phyloP scores from a whole-genome alignment of 352 stramenopile species.

The Phytophthora nicotianae region DNA sequence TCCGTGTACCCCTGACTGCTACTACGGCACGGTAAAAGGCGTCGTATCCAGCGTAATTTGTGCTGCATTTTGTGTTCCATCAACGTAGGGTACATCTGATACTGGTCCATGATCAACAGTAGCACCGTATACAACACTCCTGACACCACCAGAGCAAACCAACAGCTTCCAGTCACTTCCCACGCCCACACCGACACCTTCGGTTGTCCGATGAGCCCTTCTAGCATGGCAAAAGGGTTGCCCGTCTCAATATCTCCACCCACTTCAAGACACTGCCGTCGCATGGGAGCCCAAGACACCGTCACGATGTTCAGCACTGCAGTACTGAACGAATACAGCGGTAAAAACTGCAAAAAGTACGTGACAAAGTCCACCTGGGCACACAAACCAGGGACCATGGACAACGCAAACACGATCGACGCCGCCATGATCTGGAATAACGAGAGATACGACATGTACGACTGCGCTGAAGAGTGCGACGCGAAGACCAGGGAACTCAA shows the following conservation, averaged over 20 bases:
- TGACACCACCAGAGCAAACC: slow-evolving; percentile 47
- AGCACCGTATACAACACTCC: slow-evolving; percentile 55
- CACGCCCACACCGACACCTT: slow-evolving; percentile 54
- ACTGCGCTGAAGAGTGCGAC: slow-evolving; percentile 82
- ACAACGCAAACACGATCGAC: slow-evolving; percentile 51
- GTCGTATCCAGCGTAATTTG: slow-evolving; percentile 25
- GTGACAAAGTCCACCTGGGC: slow-evolving; percentile 43
- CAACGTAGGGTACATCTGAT: slow-evolving; percentile 77
- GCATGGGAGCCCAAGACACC: slow-evolving; percentile 45
- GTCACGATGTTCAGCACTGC: slow-evolving; percentile 59
- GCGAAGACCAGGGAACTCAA: slow-evolving; percentile 65
- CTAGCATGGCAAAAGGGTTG: slow-evolving; percentile 28
- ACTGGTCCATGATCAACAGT: slow-evolving; percentile 60
- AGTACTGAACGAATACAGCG: slow-evolving; percentile 64
- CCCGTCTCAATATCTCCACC: slow-evolving; percentile 12
- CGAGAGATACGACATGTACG: slow-evolving; percentile 74
- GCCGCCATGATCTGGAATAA: slow-evolving; percentile 73
- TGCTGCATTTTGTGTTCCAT: slow-evolving; percentile 40
- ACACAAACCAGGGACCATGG: slow-evolving; percentile 58
- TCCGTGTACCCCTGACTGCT: slow-evolving; percentile 31
- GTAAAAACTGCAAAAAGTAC: slow-evolving; percentile 60
- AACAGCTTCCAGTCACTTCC: slow-evolving; percentile 49
- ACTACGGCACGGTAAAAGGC: slow-evolving; percentile 24
- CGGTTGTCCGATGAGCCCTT: slow-evolving; percentile 1
- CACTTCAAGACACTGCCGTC: slow-evolving; percentile 46